Base-by-base conservation (phyloP, 345 rosid genomes). In the Brassica carinata region DNA sequence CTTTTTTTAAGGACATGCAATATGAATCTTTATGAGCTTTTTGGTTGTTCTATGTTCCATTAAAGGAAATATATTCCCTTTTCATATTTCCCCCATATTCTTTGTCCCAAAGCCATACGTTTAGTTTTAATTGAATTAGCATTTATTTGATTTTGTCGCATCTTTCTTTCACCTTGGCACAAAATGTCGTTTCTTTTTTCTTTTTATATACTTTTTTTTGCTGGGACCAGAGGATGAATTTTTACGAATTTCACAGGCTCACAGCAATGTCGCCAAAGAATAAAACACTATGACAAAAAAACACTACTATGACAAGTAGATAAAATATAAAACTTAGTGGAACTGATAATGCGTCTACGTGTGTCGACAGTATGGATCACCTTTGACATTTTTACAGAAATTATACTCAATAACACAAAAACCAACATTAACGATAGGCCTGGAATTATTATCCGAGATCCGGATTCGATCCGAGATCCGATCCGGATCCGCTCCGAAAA, bases 61-160 rank as follows among this genome's bases (percentile, higher is more conserved):
- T 71, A 81, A 59, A 72, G 81, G 84, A 81, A 76, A 76, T 81
- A 81, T 81, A 81, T 76, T 23, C 48, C 77, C 72, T 64, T 81
- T 71, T 23, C 26, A 59, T 64, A 64, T 36, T 36, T 38, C 68
- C 17, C 63, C 26, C 76, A 64, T 64, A 75, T 81, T 81, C 77
- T 71, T 75, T 76, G 64, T 53, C 79, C 57, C 68, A 75, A 76
- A 64, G 77, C 55, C 70, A 71, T 75, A 36, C 61, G 71, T 23
- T 80, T 48, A 61, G 70, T 53, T 29, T 53, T 63, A 76, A 64
- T 76, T 57, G 78, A 67, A 69, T 30, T 73, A 69, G 67, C 65
- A 64, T 71, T 59, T 75, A 70, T 70, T 66, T 69, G 33, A 18
- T 70, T 74, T 64, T 81, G 66, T 45, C 76, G 77, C 80, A 81